Evolutionary conservation across 2,329 filamentous ascomycete genomes (phyloP).

Genomic region (Chaetoscypha palmicola): DNA sequence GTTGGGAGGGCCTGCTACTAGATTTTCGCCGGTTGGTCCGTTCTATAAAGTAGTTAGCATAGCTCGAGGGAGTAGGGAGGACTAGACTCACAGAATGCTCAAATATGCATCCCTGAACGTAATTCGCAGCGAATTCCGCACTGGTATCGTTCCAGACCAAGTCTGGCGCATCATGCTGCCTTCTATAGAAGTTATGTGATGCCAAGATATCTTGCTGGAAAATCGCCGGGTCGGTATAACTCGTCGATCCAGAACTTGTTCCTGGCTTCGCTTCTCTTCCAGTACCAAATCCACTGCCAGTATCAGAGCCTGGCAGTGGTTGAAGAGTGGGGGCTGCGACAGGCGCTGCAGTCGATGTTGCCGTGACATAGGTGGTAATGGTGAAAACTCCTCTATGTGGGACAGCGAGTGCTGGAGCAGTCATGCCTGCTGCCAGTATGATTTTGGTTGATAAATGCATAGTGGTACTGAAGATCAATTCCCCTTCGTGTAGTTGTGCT

Average conservation of each 20-base stretch:
- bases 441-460: background rate
- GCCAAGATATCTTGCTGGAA: slow-evolving; percentile 52
- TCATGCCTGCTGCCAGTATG: too few species aligned
- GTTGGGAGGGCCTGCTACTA: slow-evolving; percentile 60
- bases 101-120: slow-evolving; percentile 42
- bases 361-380: background rate
- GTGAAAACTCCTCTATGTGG: too few species aligned
- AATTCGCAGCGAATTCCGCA: slow-evolving; percentile 46
- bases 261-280: background rate
- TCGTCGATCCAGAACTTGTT: background rate
- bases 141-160: slow-evolving; percentile 61
- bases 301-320: background rate
- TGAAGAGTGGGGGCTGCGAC: background rate
- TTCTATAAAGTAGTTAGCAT: slow-evolving; percentile 31
- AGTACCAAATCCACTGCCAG: background rate
- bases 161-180: slow-evolving; percentile 50
- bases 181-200: slow-evolving; percentile 60
- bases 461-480: background rate
- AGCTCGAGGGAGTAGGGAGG: background rate
- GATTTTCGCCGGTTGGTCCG: slow-evolving; percentile 66
- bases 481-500: background rate
- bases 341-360: background rate
- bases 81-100: slow-evolving; percentile 41
- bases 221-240: slow-evolving; percentile 34
- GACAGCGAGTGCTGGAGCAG: too few species aligned